Evolutionary conservation across 139 green algal genomes (phyloP), one percentile per base, ranked within the genome.

Genomic region (Coelastrella sp.): DNA sequence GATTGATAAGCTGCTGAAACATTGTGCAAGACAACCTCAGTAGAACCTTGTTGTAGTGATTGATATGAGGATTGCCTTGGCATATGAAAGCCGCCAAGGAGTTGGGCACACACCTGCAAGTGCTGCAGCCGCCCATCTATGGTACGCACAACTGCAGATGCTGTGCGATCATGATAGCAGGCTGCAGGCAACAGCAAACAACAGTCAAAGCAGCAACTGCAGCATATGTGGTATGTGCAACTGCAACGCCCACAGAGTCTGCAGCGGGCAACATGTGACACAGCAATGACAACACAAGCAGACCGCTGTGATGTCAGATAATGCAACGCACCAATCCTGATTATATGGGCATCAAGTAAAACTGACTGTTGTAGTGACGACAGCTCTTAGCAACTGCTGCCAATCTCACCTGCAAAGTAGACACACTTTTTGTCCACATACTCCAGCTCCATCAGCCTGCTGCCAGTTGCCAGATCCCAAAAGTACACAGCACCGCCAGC

Each of bases 381-480:
- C 63, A 72, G 63, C 63, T 72, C 1, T 72, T 4, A 72, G 12
- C 7, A 4, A n/a, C n/a, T n/a, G 19, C 57, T 49, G 25, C 14
- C 17, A n/a, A 27, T 27, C 82, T 59, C 4, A 90, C 87, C 87
- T 74, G 78, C 59, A 68, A 20, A 91, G 65, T 91, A 91, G 10
- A 91, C 87, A 24, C 78, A 91, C 65, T 78, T n/a, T 66, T 91
- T 91, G 65, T 91, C 87, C 17, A 91, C 87, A 72, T 87, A 91
- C 22, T 91, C 87, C 63, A 87, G 63, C 78, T 81, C 87, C 78
- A 86, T 86, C 3, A 91, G 87, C 10, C 87, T 68, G 17, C 17
- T 61, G 35, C 87, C 87, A 61, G 65, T 81, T 17, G 63, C 19
- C 78, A 86, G 7, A n/a, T 91, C 87, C 87, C 87, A 91, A 49